A percentile compares a stretch with the other conserved stretches of the same genome.
phyloP scores from a whole-genome alignment of 345 rosid species.

The Psidium guajava region DNA sequence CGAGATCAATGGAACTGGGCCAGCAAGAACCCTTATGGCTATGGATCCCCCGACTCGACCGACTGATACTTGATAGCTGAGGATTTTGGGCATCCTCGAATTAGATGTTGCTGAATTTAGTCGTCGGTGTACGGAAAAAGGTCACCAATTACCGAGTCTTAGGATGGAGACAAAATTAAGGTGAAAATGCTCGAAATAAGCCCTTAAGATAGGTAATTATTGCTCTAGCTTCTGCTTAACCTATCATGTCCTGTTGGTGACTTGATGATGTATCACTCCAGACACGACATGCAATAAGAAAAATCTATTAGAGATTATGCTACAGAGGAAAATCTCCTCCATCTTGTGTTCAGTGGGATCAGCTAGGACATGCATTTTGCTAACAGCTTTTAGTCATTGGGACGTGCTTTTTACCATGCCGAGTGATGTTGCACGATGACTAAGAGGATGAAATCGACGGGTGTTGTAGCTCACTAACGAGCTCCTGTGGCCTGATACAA shows the following conservation, averaged over 20 bases:
- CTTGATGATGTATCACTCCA: not conserved
- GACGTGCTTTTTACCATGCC: not conserved
- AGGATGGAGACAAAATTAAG: not conserved
- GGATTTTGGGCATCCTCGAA: not conserved
- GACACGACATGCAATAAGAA: not conserved
- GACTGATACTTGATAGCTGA: conserved; percentile 11
- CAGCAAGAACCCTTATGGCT: conserved; percentile 85
- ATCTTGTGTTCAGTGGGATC: not conserved
- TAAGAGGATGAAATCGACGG: not conserved
- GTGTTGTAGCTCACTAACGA: not conserved
- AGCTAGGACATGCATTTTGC: not conserved
- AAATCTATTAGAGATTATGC: not conserved
- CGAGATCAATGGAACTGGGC: conserved; percentile 97
- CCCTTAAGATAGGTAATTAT: not conserved
- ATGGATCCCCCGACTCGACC: conserved; percentile 33
- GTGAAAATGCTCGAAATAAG: not conserved
- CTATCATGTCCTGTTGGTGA: not conserved
- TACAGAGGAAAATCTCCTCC: not conserved
- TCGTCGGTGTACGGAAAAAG: not conserved
- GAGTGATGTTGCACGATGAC: not conserved
- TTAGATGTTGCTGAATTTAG: not conserved
- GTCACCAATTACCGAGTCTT: not conserved
- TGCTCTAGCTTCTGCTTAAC: not conserved
- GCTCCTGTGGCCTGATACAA: too few species aligned
- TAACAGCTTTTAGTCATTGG: not conserved